phyloP scores from a whole-genome alignment of 768 basidiomycete genomes.

The Termitomyces sp. region DNA sequence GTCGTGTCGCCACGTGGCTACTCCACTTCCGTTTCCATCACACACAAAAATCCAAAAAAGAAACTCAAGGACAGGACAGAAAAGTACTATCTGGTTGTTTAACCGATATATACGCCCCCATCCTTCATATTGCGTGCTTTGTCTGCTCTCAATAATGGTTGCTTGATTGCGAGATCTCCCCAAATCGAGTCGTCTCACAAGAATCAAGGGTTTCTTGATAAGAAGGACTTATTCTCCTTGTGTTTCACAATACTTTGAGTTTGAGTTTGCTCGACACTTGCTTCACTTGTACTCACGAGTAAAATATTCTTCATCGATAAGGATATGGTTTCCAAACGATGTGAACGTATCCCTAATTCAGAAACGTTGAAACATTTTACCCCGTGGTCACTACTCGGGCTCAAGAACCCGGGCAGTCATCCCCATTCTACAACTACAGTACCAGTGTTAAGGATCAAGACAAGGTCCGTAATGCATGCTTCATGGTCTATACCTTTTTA shows the following conservation, averaged over 20 bases:
- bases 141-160: too few species aligned
- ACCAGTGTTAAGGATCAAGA: background rate
- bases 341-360: background rate
- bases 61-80: background rate
- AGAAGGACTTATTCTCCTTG: too few species aligned
- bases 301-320: background rate
- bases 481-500: background rate
- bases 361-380: background rate
- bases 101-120: background rate
- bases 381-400: background rate
- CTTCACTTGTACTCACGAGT: background rate
- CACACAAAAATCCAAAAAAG: background rate
- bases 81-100: background rate
- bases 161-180: background rate
- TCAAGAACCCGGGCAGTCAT: background rate
- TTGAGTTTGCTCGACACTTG: background rate
- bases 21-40: background rate
- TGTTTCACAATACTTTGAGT: background rate
- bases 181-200: background rate
- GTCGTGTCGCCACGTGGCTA: constrained; percentile 13
- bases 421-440: background rate
- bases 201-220: background rate
- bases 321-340: background rate
- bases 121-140: background rate
- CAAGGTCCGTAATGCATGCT: background rate